Conservation (phyloP, 2,329 filamentous ascomycete genomes). For the Fusarium decemcellulare region DNA sequence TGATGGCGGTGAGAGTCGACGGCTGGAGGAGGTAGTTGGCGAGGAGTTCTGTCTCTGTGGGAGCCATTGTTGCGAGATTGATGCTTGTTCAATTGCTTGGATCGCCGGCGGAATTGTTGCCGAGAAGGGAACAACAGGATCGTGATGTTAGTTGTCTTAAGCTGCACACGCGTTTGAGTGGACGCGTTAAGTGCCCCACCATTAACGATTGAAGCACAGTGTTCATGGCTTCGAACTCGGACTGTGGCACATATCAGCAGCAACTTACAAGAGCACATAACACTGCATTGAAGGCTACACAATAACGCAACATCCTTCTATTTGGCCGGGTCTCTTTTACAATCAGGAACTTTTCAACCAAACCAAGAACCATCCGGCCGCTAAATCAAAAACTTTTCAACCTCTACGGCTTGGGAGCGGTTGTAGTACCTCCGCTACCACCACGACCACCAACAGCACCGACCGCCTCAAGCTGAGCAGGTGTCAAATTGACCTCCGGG, state of each 20-base stretch:
- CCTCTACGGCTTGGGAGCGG: conserved; percentile 6
- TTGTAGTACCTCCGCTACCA: conserved; percentile 19
- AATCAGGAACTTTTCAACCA: not conserved
- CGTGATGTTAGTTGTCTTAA: not conserved
- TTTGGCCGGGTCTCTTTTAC: too few species aligned
- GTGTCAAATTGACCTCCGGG: conserved; percentile 35
- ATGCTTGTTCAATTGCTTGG: not conserved
- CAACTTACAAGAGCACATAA: not conserved
- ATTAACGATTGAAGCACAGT: conserved; percentile 6
- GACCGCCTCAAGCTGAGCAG: conserved; percentile 40
- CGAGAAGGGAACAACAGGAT: not conserved
- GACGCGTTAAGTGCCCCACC: conserved; percentile 44
- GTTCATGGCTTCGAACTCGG: not conserved
- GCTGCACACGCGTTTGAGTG: conserved; percentile 28
- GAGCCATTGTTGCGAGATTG: conserved; percentile 68
- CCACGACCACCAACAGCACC: conserved; percentile 44
- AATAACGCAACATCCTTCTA: not conserved
- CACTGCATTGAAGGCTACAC: not conserved
- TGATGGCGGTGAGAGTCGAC: conserved; percentile 79
- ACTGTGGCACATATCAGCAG: not conserved
- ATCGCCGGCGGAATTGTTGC: not conserved
- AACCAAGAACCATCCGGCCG: not conserved
- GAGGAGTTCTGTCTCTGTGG: conserved; percentile 82
- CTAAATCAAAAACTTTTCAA: conserved; percentile 19
- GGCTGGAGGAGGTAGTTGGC: conserved; percentile 84